Conservation (phyloP, 106 monocot genomes). For the Acanthochlamys bracteata region DNA sequence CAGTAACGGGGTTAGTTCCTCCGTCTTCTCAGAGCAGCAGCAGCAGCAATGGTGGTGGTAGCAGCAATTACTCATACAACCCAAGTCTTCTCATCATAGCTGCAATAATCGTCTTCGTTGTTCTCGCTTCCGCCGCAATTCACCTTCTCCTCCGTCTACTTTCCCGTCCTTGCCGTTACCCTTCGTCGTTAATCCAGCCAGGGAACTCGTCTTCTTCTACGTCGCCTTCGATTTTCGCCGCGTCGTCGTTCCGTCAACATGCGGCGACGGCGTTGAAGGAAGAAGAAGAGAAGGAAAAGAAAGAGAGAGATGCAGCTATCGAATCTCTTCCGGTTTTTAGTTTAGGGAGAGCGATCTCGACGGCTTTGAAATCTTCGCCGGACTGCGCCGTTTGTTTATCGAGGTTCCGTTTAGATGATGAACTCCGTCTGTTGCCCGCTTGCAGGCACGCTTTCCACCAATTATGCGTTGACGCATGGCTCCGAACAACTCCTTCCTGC, state of each 20-base stretch:
- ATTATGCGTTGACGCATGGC: constrained; percentile 25
- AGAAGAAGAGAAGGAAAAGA: not conserved
- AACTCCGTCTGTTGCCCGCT: constrained; percentile 22
- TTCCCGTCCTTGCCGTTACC: not conserved
- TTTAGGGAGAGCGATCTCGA: not conserved
- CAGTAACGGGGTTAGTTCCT: not conserved
- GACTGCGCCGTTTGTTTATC: constrained; percentile 32
- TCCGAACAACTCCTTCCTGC: constrained; percentile 22
- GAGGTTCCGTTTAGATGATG: constrained; percentile 9
- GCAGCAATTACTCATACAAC: constrained; percentile 4
- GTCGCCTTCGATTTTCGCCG: not conserved
- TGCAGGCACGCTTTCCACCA: constrained; percentile 36
- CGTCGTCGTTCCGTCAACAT: not conserved
- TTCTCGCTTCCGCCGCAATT: constrained; percentile 3
- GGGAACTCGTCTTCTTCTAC: not conserved
- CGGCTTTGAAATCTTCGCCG: not conserved
- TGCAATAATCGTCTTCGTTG: constrained; percentile 5
- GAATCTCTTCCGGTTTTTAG: not conserved
- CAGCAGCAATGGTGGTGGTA: not conserved
- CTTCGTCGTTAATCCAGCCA: not conserved
- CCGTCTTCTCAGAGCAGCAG: no score
- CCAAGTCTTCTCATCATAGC: constrained; percentile 4
- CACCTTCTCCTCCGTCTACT: constrained; percentile 9
- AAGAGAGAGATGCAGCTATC: not conserved
- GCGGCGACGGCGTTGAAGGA: not conserved